A percentile compares a stretch with the other conserved stretches of the same genome.
These are phyloP conservation scores for Phytophthora cactorum DNA, from an alignment of 352 stramenopile species.

Conservation along the genomic window DNA sequence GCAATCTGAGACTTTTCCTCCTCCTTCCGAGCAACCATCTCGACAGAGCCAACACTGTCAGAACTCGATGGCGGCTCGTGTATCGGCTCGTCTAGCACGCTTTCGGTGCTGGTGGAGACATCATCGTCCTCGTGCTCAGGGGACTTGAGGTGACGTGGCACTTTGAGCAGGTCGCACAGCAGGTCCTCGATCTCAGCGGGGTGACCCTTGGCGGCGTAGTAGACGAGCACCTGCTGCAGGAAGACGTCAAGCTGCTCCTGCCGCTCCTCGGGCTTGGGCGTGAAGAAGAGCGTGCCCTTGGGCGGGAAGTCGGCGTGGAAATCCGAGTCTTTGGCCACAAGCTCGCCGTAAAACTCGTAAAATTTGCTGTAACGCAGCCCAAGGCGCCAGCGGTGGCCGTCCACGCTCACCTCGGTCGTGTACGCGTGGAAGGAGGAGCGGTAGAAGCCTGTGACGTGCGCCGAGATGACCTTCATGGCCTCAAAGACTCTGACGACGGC, in stretches of 20 bases:
- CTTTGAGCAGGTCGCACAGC: conserved; percentile 63
- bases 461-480: conserved; percentile 42
- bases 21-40: conserved; percentile 1
- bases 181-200: conserved; percentile 45
- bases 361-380: conserved; percentile 76
- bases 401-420: conserved; percentile 57
- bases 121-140: conserved; percentile 38
- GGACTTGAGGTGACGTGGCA: conserved; percentile 46
- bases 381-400: conserved; percentile 50
- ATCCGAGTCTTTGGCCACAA: conserved; percentile 41
- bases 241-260: conserved; percentile 71
- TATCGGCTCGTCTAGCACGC: conserved; percentile 37
- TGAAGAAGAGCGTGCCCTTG: conserved; percentile 74
- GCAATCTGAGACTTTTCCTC: conserved; percentile 9
- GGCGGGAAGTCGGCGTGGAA: conserved; percentile 71
- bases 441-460: conserved; percentile 58
- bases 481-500: neutral
- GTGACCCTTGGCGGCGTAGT: conserved; percentile 38
- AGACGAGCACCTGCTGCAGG: conserved; percentile 52
- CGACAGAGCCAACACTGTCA: conserved; percentile 9
- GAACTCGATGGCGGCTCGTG: conserved; percentile 22
- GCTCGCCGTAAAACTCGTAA: conserved; percentile 58
- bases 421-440: conserved; percentile 56
- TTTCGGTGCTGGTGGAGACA: conserved; percentile 45
- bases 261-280: conserved; percentile 58